These are phyloP conservation scores for Diaporthe sp. DNA, from an alignment of 2,329 filamentous ascomycete genomes.

Conservation along the genomic window DNA sequence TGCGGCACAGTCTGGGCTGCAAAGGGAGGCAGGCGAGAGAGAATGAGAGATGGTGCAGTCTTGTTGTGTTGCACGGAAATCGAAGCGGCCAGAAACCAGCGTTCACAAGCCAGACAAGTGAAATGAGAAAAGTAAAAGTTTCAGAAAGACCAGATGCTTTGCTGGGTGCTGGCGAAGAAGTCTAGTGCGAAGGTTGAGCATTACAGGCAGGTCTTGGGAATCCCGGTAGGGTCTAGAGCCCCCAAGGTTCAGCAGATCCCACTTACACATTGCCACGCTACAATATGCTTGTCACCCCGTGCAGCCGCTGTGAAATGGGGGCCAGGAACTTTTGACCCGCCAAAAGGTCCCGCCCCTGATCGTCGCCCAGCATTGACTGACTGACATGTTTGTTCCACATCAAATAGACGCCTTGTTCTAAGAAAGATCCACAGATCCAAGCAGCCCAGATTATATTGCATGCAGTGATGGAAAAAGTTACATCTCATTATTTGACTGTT, in stretches of 20 bases:
- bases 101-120: neutral
- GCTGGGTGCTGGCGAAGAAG: neutral
- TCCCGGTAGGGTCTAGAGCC: slow-evolving; percentile 7
- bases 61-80: neutral
- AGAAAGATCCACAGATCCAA: neutral
- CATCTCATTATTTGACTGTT: neutral
- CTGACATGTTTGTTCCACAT: slow-evolving; percentile 10
- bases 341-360: slow-evolving; percentile 25
- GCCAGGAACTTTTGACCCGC: slow-evolving; percentile 23
- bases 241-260: slow-evolving; percentile 22
- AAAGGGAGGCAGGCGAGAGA: neutral
- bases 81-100: neutral
- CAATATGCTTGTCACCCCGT: neutral
- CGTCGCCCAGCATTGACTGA: neutral
- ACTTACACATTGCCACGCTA: slow-evolving; percentile 23
- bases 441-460: neutral
- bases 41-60: neutral
- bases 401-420: neutral
- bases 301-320: neutral
- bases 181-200: neutral
- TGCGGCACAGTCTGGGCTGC: neutral
- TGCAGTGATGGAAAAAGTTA: neutral
- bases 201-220: slow-evolving; percentile 1
- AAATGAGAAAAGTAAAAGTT: slow-evolving; percentile 2
- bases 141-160: slow-evolving; percentile 7